Conservation (phyloP, 1,284 basidiomycete genomes). For the Singerocomus rubriflavus region DNA sequence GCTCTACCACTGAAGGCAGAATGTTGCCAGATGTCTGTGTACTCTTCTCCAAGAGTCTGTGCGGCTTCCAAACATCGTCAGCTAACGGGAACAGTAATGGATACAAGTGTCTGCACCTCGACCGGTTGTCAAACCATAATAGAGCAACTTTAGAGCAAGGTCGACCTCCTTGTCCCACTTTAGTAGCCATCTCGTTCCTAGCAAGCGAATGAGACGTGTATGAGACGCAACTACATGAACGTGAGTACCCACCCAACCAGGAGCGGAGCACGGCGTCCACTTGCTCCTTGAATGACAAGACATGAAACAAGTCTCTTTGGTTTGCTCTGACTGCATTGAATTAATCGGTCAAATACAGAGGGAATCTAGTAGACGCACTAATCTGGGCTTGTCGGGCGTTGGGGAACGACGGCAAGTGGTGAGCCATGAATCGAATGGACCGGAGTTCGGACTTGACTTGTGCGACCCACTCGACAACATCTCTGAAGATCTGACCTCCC, state of each 20-base stretch:
- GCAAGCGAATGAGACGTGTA: slow-evolving; percentile 2
- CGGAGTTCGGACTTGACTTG: slow-evolving; percentile 4
- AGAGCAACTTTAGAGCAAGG: slow-evolving; percentile 64
- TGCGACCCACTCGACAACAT: neutral
- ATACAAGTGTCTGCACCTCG: slow-evolving; percentile 46
- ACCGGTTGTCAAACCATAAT: slow-evolving; percentile 76
- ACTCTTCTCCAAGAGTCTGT: slow-evolving; percentile 89
- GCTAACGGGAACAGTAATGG: slow-evolving; percentile 2
- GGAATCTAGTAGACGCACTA: slow-evolving; percentile 47
- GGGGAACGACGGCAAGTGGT: slow-evolving; percentile 51
- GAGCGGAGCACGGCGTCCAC: slow-evolving; percentile 72
- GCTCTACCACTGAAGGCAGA: slow-evolving; percentile 39
- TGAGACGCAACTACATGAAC: neutral
- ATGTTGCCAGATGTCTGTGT: slow-evolving; percentile 82
- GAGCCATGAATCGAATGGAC: slow-evolving; percentile 21
- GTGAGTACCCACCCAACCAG: slow-evolving; percentile 61
- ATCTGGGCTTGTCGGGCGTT: slow-evolving; percentile 82
- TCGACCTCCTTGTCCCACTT: slow-evolving; percentile 81
- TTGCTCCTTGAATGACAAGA: slow-evolving; percentile 73
- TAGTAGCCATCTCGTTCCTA: slow-evolving; percentile 85
- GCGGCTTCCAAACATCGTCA: slow-evolving; percentile 44
- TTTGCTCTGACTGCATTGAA: slow-evolving; percentile 69
- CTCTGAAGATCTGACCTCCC: neutral
- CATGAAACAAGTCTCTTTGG: slow-evolving; percentile 81
- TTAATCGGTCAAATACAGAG: slow-evolving; percentile 6